These are phyloP conservation scores for Cyclanthera cordifolia DNA, from an alignment of 306 rosid genomes.

Conservation along the genomic window DNA sequence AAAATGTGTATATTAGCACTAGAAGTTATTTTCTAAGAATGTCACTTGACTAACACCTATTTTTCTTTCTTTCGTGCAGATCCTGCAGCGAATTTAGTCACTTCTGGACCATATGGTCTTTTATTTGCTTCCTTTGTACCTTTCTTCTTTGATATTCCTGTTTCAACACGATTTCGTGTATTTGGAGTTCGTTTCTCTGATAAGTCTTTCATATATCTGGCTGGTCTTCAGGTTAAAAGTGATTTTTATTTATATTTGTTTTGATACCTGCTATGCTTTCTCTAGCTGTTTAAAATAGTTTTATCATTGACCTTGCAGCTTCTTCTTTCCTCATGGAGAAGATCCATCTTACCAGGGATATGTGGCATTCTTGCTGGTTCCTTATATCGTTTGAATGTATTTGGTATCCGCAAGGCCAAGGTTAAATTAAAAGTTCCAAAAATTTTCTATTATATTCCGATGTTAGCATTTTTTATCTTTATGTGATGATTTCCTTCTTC, in stretches of 20 bases:
- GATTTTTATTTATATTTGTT: conserved; percentile 8
- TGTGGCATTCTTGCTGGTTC: conserved; percentile 93
- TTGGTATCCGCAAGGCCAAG: conserved; percentile 83
- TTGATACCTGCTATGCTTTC: not conserved
- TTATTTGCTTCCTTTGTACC: conserved; percentile 91
- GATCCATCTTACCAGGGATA: conserved; percentile 79
- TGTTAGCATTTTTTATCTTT: not conserved
- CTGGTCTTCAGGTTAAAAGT: conserved; percentile 75
- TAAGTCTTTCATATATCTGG: conserved; percentile 87
- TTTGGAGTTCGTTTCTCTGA: conserved; percentile 74
- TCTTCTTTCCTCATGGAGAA: conserved; percentile 86
- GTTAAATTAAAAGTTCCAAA: conserved; percentile 23
- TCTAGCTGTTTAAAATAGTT: conserved; percentile 16
- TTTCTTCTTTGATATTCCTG: conserved; percentile 93
- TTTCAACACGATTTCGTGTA: conserved; percentile 75
- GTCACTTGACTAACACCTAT: not conserved
- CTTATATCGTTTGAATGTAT: conserved; percentile 69
- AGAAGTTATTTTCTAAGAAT: conserved; percentile 14
- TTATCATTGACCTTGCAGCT: conserved; percentile 42
- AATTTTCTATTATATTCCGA: not conserved
- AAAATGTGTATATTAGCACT: not conserved
- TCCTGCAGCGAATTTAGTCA: conserved; percentile 53
- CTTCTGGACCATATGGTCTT: conserved; percentile 95
- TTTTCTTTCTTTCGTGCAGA: conserved; percentile 41
- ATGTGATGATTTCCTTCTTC: not conserved